phyloP scores from a whole-genome alignment of 495 filamentous ascomycete species.

The Glutinoglossum americanum region DNA sequence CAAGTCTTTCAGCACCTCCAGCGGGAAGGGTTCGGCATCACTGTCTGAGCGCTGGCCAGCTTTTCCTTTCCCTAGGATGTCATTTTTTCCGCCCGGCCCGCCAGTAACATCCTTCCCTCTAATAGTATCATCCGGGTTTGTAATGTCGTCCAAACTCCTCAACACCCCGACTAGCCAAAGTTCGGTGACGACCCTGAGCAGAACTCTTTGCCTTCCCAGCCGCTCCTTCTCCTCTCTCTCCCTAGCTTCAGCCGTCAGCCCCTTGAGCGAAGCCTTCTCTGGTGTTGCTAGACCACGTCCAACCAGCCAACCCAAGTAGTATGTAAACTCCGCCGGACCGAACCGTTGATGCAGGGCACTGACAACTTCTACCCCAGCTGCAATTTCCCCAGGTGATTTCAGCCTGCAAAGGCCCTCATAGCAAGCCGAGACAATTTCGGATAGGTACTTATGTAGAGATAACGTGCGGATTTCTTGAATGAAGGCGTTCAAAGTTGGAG shows the following conservation, averaged over 20 bases:
- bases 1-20: slow-evolving; percentile 92
- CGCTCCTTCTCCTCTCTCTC: slow-evolving; percentile 96
- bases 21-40: slow-evolving; percentile 59
- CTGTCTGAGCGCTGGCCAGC: slow-evolving; percentile 4
- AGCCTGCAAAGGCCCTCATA: slow-evolving; percentile 86
- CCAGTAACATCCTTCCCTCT: slow-evolving; percentile 16
- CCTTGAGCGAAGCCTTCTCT: slow-evolving; percentile 67
- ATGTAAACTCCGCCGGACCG: slow-evolving; percentile 73
- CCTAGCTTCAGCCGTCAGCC: slow-evolving; percentile 51
- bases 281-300: slow-evolving; percentile 83
- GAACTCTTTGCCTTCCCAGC: slow-evolving; percentile 59
- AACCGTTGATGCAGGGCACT: slow-evolving; percentile 94
- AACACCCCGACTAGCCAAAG: slow-evolving; percentile 86
- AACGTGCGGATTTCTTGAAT: slow-evolving; percentile 79
- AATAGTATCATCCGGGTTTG: slow-evolving; percentile 60
- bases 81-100: not conserved
- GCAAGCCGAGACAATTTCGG: slow-evolving; percentile 94
- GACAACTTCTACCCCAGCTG: slow-evolving; percentile 77
- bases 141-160: slow-evolving; percentile 72
- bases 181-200: slow-evolving; percentile 81
- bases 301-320: slow-evolving; percentile 78
- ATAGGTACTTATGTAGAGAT: slow-evolving; percentile 91
- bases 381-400: slow-evolving; percentile 74
- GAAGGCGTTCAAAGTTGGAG: slow-evolving; percentile 58
- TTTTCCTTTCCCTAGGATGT: not conserved